Conservation (phyloP, 495 filamentous ascomycete species). For the Parathielavia appendiculata region DNA sequence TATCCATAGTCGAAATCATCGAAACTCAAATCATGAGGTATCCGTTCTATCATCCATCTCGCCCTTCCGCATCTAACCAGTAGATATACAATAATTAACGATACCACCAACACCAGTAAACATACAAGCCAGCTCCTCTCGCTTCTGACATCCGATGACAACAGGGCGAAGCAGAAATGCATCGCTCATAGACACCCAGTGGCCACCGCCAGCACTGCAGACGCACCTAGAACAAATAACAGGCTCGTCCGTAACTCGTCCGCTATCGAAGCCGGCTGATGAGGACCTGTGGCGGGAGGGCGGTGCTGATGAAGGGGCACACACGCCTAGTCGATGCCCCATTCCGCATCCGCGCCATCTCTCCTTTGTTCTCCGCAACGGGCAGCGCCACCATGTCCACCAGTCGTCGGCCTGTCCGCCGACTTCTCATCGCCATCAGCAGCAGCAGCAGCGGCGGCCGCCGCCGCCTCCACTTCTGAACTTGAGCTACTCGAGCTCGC, state of each 20-base stretch:
- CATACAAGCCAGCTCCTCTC: no score
- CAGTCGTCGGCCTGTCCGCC: no score
- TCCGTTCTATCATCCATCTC: no score
- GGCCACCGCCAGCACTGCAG: background rate
- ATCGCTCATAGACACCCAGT: background rate
- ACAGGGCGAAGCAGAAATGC: no score
- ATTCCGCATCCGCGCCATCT: background rate
- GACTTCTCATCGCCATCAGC: no score
- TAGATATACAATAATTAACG: no score
- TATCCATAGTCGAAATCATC: background rate
- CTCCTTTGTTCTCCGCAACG: background rate
- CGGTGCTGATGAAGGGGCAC: background rate
- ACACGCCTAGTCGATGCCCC: constrained; percentile 7
- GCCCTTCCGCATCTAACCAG: no score
- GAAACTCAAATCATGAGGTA: no score
- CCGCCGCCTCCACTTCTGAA: background rate
- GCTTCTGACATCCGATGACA: no score
- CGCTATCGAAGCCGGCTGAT: background rate
- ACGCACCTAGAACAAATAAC: background rate
- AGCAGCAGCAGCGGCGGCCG: background rate
- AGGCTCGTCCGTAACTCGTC: background rate
- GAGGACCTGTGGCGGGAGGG: background rate
- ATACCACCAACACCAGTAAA: no score
- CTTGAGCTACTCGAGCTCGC: background rate
- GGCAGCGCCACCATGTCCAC: background rate